These are phyloP conservation scores for Aspergillus carbonarius DNA, from an alignment of 2,329 filamentous ascomycete species.

Conservation along the genomic window DNA sequence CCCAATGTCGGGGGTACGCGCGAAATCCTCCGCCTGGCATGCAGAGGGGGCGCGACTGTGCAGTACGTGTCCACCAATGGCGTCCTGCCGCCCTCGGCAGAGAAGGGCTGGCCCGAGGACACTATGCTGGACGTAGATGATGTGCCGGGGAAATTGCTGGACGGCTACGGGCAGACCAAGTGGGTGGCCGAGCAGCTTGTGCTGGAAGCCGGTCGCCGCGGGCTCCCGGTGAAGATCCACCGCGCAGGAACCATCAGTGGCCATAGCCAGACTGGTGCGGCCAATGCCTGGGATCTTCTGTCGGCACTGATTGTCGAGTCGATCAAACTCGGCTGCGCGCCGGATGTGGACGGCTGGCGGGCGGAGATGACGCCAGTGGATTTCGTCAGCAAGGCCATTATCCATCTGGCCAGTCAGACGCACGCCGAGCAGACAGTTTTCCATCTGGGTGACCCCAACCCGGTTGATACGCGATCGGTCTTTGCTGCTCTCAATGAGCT, in stretches of 20 bases:
- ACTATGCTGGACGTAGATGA: constrained; percentile 65
- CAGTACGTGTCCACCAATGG: constrained; percentile 81
- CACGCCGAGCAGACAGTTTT: constrained; percentile 65
- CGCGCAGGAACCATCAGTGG: constrained; percentile 76
- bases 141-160: constrained; percentile 66
- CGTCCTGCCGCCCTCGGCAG: constrained; percentile 66
- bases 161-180: constrained; percentile 78
- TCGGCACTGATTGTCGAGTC: constrained; percentile 76
- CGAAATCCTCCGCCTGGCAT: constrained; percentile 71
- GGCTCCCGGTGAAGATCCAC: constrained; percentile 69
- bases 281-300: constrained; percentile 75
- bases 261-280: constrained; percentile 70
- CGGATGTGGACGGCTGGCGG: constrained; percentile 71
- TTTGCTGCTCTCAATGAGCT: constrained; percentile 65
- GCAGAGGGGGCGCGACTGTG: constrained; percentile 66
- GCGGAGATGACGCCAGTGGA: constrained; percentile 84
- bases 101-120: constrained; percentile 69
- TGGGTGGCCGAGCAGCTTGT: constrained; percentile 79
- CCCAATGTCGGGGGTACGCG: constrained; percentile 78
- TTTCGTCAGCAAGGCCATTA: constrained; percentile 73
- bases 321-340: constrained; percentile 67
- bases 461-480: constrained; percentile 64
- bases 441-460: constrained; percentile 71
- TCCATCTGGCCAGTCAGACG: constrained; percentile 65
- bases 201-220: constrained; percentile 65